phyloP scores from a whole-genome alignment of 306 rosid genomes.

The Cucumis sativus region DNA sequence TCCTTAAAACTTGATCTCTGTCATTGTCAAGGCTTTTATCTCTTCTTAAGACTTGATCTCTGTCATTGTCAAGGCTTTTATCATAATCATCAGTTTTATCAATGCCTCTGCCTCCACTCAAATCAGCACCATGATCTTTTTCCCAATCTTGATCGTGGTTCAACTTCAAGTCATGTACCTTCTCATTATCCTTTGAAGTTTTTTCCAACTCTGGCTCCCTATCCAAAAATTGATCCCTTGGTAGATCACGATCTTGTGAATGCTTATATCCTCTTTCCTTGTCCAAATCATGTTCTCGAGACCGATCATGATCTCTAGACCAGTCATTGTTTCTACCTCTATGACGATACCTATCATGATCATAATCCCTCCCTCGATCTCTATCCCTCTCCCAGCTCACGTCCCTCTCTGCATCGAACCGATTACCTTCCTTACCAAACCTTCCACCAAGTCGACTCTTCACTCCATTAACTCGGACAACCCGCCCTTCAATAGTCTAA shows the following conservation, averaged over 20 bases:
- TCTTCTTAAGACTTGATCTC: constrained; percentile 20
- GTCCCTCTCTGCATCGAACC: constrained; percentile 36
- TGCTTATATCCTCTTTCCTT: constrained; percentile 45
- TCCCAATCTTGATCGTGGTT: constrained; percentile 25
- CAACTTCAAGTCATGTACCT: constrained; percentile 25
- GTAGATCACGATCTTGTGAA: constrained; percentile 27
- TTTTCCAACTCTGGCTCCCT: constrained; percentile 28
- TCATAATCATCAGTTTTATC: constrained; percentile 34
- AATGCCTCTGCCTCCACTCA: constrained; percentile 27
- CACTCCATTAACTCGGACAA: constrained; percentile 74
- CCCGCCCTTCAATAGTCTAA: constrained; percentile 70
- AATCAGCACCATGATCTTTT: constrained; percentile 27
- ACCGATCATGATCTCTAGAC: constrained; percentile 45
- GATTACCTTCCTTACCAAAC: constrained; percentile 49
- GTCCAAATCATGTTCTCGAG: constrained; percentile 39
- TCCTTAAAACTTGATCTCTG: constrained; percentile 28
- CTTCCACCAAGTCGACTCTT: constrained; percentile 62
- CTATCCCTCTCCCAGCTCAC: constrained; percentile 43
- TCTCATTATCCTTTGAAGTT: constrained; percentile 21
- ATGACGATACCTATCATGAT: constrained; percentile 38
- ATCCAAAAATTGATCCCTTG: constrained; percentile 27
- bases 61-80: constrained; percentile 28
- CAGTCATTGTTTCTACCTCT: constrained; percentile 31
- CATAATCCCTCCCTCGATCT: constrained; percentile 37
- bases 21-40: constrained; percentile 30